phyloP scores from a whole-genome alignment of 202 grass and related monocot genomes.

The Elaeis oleifera region DNA sequence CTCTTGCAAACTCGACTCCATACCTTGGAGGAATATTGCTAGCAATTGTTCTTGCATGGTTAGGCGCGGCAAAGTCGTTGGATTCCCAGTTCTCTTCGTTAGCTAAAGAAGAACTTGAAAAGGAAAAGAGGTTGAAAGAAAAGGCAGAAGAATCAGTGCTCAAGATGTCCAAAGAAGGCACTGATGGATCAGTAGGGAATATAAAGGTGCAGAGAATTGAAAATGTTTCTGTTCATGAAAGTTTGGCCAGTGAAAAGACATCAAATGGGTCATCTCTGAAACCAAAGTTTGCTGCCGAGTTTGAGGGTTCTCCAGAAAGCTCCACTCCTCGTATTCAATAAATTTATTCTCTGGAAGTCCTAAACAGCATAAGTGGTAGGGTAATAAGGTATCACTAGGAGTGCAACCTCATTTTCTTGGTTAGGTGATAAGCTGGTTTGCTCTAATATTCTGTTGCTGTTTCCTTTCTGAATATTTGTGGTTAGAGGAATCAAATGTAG shows the following conservation, averaged over 20 bases:
- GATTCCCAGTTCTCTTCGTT: conserved; percentile 66
- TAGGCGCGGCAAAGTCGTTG: conserved; percentile 52
- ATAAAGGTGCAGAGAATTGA: background rate
- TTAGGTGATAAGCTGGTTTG: too few species aligned
- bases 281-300: background rate
- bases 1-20: conserved; percentile 81
- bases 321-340: background rate
- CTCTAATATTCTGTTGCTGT: too few species aligned
- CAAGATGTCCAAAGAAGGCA: background rate
- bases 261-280: background rate
- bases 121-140: conserved; percentile 11
- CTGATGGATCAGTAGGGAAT: background rate
- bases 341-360: background rate
- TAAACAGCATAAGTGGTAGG: too few species aligned
- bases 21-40: conserved; percentile 70
- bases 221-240: conserved; percentile 11
- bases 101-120: conserved; percentile 41
- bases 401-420: too few species aligned
- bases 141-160: background rate
- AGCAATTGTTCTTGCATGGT: conserved; percentile 59
- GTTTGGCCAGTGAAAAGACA: background rate
- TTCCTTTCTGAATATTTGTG: too few species aligned
- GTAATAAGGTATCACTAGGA: too few species aligned
- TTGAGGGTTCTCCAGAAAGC: background rate
- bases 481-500: too few species aligned